Base-by-base conservation (phyloP, 2,329 filamentous ascomycete species). In the Rachicladosporium sp. region DNA sequence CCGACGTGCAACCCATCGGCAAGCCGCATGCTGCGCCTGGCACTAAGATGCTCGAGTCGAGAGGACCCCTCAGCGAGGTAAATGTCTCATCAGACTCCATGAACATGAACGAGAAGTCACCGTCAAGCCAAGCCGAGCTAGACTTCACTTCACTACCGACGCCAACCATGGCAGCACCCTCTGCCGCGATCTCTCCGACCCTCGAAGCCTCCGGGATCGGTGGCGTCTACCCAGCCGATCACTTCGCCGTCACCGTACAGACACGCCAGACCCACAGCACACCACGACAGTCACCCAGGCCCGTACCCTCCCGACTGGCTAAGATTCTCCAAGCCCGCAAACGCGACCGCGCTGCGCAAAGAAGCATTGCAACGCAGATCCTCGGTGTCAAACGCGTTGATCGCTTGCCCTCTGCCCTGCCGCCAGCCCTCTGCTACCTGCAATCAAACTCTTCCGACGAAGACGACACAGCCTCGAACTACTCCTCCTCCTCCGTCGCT, bases 381-480 rank as follows among this genome's bases (percentile, higher is more conserved):
- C 31, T 80, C 63, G 47, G 85, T 67, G 42, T 82, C 64, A 45
- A 89, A 72, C 42, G 80, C 68, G 36, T 89, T 64, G 36, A 89
- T 69, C 34, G 69, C 4, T 61, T 62, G 0, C 63, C 57, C n/a
- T 68, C 67, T 0, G 40, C 49, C 5, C 56, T 70, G 1, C 67
- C 67, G 2, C 62, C 64, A 2, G 59, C 67, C 1, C 62, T 65
- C 0, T 51, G 45, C 41, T 66, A 27, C 23, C 23, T 27, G 23
- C 23, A 27, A 27, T 27, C 23, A 27, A 27, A 27, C 23, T 27
- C 23, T 27, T 27, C 23, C 23, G 23, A 27, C 5, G 23, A 27
- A 27, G 23, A 27, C 23, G 23, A 27, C 23, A 27, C 4, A 27
- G 23, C 23, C 23, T 68, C 31, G 6, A 27, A 27, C 23, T 27